Conservation (phyloP, 345 rosid genomes). For the Eucalyptus cloeziana region DNA sequence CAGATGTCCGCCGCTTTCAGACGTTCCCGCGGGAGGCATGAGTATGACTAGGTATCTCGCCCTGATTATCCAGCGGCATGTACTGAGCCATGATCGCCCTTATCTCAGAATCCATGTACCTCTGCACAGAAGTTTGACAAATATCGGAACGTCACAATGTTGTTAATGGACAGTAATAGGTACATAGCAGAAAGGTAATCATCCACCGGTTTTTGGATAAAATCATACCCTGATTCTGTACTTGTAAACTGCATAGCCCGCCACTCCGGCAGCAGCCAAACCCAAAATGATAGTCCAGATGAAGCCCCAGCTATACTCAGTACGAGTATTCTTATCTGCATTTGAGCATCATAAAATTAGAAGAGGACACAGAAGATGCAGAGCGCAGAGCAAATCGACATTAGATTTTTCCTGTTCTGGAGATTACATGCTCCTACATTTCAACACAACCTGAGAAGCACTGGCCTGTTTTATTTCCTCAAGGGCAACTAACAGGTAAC, state of each 20-base stretch:
- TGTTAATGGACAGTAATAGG: not conserved
- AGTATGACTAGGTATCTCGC: not conserved
- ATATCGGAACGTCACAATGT: not conserved
- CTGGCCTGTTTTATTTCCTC: not conserved
- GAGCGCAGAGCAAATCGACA: not conserved
- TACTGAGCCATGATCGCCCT: constrained; percentile 49
- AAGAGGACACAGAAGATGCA: not conserved
- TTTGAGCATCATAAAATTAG: not conserved
- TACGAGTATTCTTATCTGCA: constrained; percentile 36
- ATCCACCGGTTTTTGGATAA: not conserved
- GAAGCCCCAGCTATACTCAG: constrained; percentile 58
- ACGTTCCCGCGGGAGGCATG: not conserved
- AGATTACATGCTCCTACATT: not conserved
- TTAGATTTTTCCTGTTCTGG: not conserved
- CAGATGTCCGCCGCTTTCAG: not conserved
- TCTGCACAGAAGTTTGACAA: not conserved
- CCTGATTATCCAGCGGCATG: constrained; percentile 42
- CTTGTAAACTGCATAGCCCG: constrained; percentile 83
- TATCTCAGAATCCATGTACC: constrained; percentile 48
- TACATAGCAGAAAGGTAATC: not conserved
- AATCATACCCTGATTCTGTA: constrained; percentile 84
- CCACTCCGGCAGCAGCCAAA: constrained; percentile 49
- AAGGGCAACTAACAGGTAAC: not conserved
- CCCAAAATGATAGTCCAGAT: constrained; percentile 68
- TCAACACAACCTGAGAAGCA: not conserved